Evolutionary conservation across 306 rosid species (phyloP), one percentile per base, ranked within the genome.

Genomic region (Pterocarpus macrocarpus): DNA sequence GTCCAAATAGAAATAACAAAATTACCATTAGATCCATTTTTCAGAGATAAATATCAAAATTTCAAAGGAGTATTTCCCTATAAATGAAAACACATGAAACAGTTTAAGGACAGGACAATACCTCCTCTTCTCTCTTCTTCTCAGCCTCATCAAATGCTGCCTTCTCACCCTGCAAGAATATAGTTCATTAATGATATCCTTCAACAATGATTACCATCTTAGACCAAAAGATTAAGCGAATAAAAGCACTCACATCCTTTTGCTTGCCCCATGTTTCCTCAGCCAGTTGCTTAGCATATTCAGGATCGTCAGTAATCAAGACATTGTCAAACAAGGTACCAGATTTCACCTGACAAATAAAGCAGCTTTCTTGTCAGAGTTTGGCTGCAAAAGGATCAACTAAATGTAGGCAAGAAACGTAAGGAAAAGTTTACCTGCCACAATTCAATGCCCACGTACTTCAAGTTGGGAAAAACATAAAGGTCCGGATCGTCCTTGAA

Each of bases 191-290:
- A 64, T 57, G 59, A 34, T 35, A 79, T 66, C 55, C 64, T 36
- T 66, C 15, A 73, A 73, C 45, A 45, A 10, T 8, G n/a, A 49
- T 49, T 49, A 49, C 56, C 56, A 36, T 12, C 30, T 13, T 11
- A 32, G 44, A 43, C 28, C 33, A 70, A 39, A 45, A 64, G 33
- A 49, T 33, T 9, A 12, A 70, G 55, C 53, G 69, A 30, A 39
- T 10, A 63, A 38, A 58, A 52, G 55, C 35, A 72, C 92, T 76
- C 75, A 95, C 99, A 80, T 95, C 99, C 82, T 95, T 95, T 5
- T 93, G 89, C 77, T 93, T 93, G 81, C 89, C 98, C 98, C 98
- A 95, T 69, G 99, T 93, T 77, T 93, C 94, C 83, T 93, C 98
- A 43, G 93, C 94, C 30, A 95, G 14, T 82, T 93, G 90, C 87